Base-by-base conservation (phyloP, 148 eudicot species). In the Heliamphora exappendiculata region DNA sequence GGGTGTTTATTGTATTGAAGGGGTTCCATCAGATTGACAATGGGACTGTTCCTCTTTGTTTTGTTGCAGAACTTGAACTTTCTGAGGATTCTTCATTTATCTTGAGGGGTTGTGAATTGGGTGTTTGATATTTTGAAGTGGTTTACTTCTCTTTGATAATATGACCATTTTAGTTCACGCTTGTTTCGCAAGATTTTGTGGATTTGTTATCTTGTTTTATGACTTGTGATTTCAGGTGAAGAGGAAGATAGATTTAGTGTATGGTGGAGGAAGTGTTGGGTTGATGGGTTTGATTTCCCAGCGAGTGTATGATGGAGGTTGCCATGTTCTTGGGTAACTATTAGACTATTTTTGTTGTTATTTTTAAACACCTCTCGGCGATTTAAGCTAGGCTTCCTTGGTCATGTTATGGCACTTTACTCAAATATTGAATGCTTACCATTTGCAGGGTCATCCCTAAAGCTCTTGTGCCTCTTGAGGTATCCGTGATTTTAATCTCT, bases 251-350 rank as follows among this genome's bases (percentile, higher is more conserved):
- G 88, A 89, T 79, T 87, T 94, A 89, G 96, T 94, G 7, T 94
- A 94, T 82, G 98, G 98, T 67, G 98, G 98, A 49, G 97, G 98
- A 84, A 92, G 98, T 83, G 87, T 92, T 82, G 97, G 98, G 78
- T 82, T 94, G 70, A 92, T 94, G 98, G 98, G 98, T 57, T 85
- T 88, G 82, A 80, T 94, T 73, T 92, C 97, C 14, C 80, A 86
- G 78, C 82, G 88, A 80, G 93, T 92, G 63, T 76, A 75, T 86
- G 97, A 87, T 81, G 97, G 91, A 47, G 93, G 93, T 67, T 90
- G 98, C 82, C 87, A 88, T 90, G 98, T 94, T 80, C 90, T 94
- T 82, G 98, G 98, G 98, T 94, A 89, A 87, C 72, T 77, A n/a
- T n/a, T 37, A 71, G 78, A 63, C 66, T 3, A 42, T 33, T 10